Evolutionary conservation across 163 green algal species (phyloP), one percentile per base, ranked within the genome.

Genomic region (Chlamydomonas reinhardtii): DNA sequence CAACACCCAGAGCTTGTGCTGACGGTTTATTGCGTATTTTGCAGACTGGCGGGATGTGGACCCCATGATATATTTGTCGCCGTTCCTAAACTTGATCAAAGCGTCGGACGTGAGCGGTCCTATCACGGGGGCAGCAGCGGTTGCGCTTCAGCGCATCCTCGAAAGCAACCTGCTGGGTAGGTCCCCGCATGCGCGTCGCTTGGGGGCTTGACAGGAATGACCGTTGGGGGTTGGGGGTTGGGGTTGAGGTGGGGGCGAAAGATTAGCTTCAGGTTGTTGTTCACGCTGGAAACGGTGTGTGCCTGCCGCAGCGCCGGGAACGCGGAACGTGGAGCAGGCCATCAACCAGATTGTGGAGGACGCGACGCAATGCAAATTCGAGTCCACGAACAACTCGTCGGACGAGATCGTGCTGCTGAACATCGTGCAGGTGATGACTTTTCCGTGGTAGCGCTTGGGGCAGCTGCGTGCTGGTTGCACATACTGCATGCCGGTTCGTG

Each of bases 341-440:
- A 95, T 99, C 76, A 96, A 97, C 80, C 87, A 91, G 29, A 94
- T 98, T 22, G 95, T 97, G 1, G 96, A 98, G 70, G 94, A 96
- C 32, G 94, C 98, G 14, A 98, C 96, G 27, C 92, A 95, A 81
- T 99, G 96, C 94, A 96, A 96, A 78, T 99, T 99, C 90, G 96
- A 99, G 89, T 94, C 94, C 9, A 98, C 97, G 2, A 94, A 97
- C 80, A 92, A 96, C 54, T 94, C 93, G 2, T 78, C 87, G n/a
- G 97, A 99, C 89, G 97, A 99, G 82, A 94, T 97, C 25, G 97
- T 99, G 37, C 94, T 99, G 37, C 93, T 96, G 76, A 97, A 97
- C 73, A 99, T 99, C 70, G 91, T 99, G 66, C 96, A 99, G 93
- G 94, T 95, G 76, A 48, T 48, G 39, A 48, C 39, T n/a, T n/a